These are phyloP conservation scores for Alternaria hordeiaustralica DNA, from an alignment of 2,329 filamentous ascomycete genomes.

Conservation along the genomic window DNA sequence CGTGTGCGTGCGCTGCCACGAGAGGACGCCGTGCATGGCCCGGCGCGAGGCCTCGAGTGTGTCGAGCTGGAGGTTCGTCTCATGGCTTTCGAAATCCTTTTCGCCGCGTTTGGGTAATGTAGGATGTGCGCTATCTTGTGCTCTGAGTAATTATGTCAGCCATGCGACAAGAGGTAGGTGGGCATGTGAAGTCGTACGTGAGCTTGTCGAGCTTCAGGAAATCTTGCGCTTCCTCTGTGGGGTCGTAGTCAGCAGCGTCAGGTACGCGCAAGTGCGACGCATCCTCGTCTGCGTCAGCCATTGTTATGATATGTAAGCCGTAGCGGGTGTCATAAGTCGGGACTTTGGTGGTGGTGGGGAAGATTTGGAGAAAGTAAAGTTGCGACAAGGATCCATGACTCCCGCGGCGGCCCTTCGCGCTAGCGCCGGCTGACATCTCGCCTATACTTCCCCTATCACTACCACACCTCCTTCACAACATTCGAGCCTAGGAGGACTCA, in stretches of 20 bases:
- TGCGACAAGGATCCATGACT: background rate
- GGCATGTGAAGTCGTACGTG: slow-evolving; percentile 51
- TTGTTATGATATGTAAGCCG: background rate
- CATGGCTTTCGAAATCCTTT: slow-evolving; percentile 96
- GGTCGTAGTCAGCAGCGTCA: slow-evolving; percentile 51
- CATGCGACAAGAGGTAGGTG: background rate
- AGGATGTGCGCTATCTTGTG: slow-evolving; percentile 40
- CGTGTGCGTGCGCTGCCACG: slow-evolving; percentile 76
- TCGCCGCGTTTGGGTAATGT: slow-evolving; percentile 87
- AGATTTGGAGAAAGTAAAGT: background rate
- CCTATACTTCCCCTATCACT: background rate
- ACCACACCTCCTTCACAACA: background rate
- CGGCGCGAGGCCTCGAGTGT: slow-evolving; percentile 80
- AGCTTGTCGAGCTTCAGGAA: slow-evolving; percentile 74
- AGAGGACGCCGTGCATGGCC: slow-evolving; percentile 88
- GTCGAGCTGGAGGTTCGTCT: slow-evolving; percentile 79
- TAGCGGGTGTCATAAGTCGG: background rate
- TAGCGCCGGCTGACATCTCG: background rate
- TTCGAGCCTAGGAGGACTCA: background rate
- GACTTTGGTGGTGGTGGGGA: background rate
- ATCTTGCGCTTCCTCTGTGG: slow-evolving; percentile 84
- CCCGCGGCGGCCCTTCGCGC: background rate
- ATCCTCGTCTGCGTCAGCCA: slow-evolving; percentile 49
- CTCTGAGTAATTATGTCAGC: slow-evolving; percentile 21
- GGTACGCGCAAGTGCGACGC: slow-evolving; percentile 32